Conservation (phyloP, 352 stramenopile species). For the Phytophthora quininea region DNA sequence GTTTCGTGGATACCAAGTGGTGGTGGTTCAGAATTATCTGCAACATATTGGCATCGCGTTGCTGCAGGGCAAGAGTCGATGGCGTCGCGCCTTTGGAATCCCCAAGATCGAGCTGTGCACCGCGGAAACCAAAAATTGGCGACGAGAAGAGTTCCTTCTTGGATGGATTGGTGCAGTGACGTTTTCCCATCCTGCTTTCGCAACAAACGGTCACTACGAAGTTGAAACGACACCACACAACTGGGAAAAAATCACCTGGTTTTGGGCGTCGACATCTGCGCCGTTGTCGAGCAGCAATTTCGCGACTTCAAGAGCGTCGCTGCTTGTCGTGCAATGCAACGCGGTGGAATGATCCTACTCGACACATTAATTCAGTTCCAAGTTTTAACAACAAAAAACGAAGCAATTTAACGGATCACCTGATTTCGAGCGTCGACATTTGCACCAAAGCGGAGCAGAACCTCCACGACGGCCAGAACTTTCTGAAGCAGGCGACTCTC, state of each 20-base stretch:
- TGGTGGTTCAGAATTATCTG: slow-evolving; percentile 35
- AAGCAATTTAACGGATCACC: background rate
- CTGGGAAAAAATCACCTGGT: slow-evolving; percentile 12
- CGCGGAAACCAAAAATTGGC: slow-evolving; percentile 23
- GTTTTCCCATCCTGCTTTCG: slow-evolving; percentile 26
- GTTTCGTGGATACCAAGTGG: slow-evolving; percentile 19
- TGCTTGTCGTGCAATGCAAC: slow-evolving; percentile 23
- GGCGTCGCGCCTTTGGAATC: slow-evolving; percentile 8
- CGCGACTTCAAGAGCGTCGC: slow-evolving; percentile 21
- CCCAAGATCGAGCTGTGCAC: slow-evolving; percentile 21
- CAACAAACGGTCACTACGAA: background rate
- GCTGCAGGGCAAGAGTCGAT: slow-evolving; percentile 15
- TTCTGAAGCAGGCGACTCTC: slow-evolving; percentile 8
- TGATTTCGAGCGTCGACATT: slow-evolving; percentile 19
- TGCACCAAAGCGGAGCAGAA: slow-evolving; percentile 13
- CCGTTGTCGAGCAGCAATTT: slow-evolving; percentile 16
- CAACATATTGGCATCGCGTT: slow-evolving; percentile 16
- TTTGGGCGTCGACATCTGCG: slow-evolving; percentile 11
- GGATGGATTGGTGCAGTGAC: slow-evolving; percentile 25
- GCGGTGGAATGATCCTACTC: slow-evolving; percentile 25
- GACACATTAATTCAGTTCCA: background rate
- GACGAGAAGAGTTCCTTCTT: slow-evolving; percentile 22
- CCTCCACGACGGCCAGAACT: slow-evolving; percentile 9
- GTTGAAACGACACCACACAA: background rate
- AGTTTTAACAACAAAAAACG: background rate